These are phyloP conservation scores for Podila clonocystis DNA, from an alignment of 192 early-diverging fungal genomes.

Conservation along the genomic window DNA sequence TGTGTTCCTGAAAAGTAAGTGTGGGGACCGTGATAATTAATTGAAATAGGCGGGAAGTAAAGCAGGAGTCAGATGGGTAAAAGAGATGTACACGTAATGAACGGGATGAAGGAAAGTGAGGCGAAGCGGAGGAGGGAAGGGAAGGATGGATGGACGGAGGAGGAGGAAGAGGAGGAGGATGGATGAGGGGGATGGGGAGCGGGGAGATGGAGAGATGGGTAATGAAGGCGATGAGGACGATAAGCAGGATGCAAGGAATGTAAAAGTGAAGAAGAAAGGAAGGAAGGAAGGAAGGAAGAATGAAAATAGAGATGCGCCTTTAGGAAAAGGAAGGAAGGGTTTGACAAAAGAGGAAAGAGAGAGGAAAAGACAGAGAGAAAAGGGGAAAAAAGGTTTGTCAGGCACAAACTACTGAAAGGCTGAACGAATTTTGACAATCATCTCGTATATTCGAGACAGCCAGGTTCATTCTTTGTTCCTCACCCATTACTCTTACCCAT, in stretches of 20 bases:
- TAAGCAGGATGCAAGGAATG: neutral
- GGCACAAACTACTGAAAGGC: too few relatives aligned
- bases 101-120: neutral
- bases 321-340: neutral
- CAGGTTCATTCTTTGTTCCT: neutral
- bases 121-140: too few relatives aligned
- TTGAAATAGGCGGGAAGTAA: neutral
- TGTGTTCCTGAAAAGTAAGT: neutral
- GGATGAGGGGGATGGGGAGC: neutral
- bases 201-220: neutral
- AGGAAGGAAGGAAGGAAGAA: constrained; percentile 1
- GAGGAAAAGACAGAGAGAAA: neutral
- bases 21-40: neutral
- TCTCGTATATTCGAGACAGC: too few relatives aligned
- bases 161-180: neutral
- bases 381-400: neutral
- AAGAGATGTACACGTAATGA: neutral
- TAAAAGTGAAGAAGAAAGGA: neutral
- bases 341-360: neutral
- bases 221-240: neutral
- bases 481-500: neutral
- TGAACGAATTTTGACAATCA: too few relatives aligned
- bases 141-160: neutral
- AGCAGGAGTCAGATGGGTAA: neutral
- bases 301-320: neutral